Percentiles rank a stretch among this genome's conserved stretches.
Conservation (phyloP, 352 stramenopile genomes). For the Globisporangium alternatum region DNA sequence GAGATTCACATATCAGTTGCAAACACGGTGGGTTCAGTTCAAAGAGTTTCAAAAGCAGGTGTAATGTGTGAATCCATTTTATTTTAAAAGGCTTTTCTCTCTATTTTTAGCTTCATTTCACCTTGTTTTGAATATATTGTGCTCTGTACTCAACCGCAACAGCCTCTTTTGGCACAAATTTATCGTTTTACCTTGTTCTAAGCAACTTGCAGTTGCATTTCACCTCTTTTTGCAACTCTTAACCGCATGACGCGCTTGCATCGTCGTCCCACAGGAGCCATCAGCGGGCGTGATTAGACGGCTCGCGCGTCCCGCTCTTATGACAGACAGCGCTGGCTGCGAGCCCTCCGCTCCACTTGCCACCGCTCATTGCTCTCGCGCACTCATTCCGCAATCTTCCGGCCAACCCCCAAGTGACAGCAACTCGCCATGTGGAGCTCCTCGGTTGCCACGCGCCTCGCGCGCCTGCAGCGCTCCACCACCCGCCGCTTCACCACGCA, state of each 20-base stretch:
- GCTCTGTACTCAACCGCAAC: too few species aligned
- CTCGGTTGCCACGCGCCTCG: constrained; percentile 11
- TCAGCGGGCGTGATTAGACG: constrained; percentile 10
- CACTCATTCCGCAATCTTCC: constrained; percentile 12
- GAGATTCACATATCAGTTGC: not conserved
- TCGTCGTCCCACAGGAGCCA: constrained; percentile 6
- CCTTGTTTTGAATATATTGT: not conserved
- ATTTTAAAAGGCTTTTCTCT: too few species aligned
- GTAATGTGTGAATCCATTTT: too few species aligned
- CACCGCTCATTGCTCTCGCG: not conserved
- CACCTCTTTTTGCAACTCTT: not conserved
- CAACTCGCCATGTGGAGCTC: constrained; percentile 13
- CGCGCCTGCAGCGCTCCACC: constrained; percentile 5
- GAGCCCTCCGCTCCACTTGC: not conserved
- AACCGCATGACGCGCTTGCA: not conserved
- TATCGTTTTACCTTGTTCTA: too few species aligned
- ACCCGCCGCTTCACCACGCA: constrained; percentile 15
- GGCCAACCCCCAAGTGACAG: not conserved
- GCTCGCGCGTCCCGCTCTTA: constrained; percentile 2
- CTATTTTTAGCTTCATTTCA: not conserved
- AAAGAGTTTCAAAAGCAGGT: too few species aligned
- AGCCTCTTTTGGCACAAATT: too few species aligned
- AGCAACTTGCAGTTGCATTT: not conserved
- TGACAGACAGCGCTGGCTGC: not conserved
- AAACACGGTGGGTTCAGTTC: not conserved